These are phyloP conservation scores for Saccharomycopsis schoenii DNA, from an alignment of 805 yeast species.

Conservation along the genomic window DNA sequence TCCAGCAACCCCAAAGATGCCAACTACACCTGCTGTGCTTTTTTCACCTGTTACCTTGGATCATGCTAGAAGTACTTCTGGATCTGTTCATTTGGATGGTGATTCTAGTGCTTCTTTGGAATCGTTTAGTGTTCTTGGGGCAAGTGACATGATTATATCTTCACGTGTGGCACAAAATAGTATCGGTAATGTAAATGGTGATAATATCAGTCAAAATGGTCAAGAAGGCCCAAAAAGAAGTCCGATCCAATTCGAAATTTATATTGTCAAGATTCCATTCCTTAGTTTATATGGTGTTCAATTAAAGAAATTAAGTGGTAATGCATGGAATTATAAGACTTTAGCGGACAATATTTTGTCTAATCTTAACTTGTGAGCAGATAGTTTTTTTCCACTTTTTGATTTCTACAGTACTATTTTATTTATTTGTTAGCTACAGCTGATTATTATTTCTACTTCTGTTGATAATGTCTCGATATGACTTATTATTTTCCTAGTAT, in stretches of 20 bases:
- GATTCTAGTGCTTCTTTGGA: slow-evolving; percentile 26
- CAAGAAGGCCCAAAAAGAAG: slow-evolving; percentile 28
- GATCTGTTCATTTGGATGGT: slow-evolving; percentile 19
- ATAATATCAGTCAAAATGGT: not conserved
- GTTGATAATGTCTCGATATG: not conserved
- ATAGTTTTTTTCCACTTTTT: not conserved
- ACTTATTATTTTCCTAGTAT: too few relatives aligned
- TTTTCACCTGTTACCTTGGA: slow-evolving; percentile 23
- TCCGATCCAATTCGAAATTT: slow-evolving; percentile 83
- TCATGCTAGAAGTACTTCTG: slow-evolving; percentile 12
- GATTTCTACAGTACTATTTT: not conserved
- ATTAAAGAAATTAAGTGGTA: slow-evolving; percentile 86
- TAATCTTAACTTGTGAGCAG: slow-evolving; percentile 27
- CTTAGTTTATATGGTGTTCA: slow-evolving; percentile 90
- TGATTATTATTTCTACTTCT: not conserved
- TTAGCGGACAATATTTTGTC: slow-evolving; percentile 76
- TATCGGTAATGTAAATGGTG: not conserved
- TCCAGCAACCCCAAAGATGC: slow-evolving; percentile 19
- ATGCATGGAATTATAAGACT: slow-evolving; percentile 90
- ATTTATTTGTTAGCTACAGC: not conserved
- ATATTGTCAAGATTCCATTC: slow-evolving; percentile 84
- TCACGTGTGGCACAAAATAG: slow-evolving; percentile 16
- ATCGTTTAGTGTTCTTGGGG: slow-evolving; percentile 17
- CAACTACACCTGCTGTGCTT: slow-evolving; percentile 19
- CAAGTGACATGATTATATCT: slow-evolving; percentile 19